Conservation (phyloP, 495 filamentous ascomycete species). For the Podospora sp. region DNA sequence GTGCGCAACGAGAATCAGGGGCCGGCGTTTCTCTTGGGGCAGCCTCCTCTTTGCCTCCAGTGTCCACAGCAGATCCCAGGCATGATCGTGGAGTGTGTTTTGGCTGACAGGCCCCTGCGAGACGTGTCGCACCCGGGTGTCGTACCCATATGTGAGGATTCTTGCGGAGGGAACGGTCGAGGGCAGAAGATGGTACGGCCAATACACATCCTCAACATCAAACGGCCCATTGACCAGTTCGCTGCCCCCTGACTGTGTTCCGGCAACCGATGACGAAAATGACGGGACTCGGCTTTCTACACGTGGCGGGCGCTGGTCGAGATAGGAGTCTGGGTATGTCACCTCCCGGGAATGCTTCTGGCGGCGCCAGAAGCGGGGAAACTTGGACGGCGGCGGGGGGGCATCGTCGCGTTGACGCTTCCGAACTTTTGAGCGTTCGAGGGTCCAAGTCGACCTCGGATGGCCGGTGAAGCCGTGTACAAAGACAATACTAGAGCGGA, state of each 20-base stretch:
- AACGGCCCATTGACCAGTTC: neutral
- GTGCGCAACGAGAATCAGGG: neutral
- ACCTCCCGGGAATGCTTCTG: too few relatives aligned
- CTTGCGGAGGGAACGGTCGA: neutral
- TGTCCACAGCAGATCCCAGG: neutral
- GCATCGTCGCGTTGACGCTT: conserved; percentile 4
- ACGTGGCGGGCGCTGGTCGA: too few relatives aligned
- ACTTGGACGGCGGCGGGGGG: neutral
- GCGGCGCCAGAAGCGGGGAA: neutral
- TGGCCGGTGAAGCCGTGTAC: conserved; percentile 3
- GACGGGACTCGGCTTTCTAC: neutral
- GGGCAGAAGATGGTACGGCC: conserved; percentile 8
- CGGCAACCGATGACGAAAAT: too few relatives aligned
- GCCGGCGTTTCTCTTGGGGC: neutral
- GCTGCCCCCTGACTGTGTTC: too few relatives aligned
- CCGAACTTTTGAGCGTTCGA: conserved; percentile 6
- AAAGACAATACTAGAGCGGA: neutral
- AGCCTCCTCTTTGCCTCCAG: neutral
- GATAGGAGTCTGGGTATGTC: too few relatives aligned
- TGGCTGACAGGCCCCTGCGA: neutral
- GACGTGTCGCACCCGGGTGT: neutral
- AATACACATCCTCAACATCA: conserved; percentile 1
- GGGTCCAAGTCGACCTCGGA: conserved; percentile 10
- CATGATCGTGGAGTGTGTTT: neutral
- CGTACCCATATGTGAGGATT: neutral